Percentiles rank a stretch among this genome's conserved stretches.
phyloP scores from a whole-genome alignment of 2,329 filamentous ascomycete genomes.

The Sarocladium brachiariae region DNA sequence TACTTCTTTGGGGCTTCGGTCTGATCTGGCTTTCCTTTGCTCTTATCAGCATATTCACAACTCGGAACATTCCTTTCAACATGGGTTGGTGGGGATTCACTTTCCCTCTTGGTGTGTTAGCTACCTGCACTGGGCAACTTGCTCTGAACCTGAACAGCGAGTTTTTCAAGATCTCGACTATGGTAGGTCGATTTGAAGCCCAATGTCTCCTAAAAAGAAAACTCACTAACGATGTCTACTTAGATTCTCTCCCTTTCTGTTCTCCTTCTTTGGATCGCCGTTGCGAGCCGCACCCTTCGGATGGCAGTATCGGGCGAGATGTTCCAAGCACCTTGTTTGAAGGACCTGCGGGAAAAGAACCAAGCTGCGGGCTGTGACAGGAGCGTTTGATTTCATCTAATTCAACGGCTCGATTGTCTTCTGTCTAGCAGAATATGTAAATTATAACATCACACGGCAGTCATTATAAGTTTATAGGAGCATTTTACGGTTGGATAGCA shows the following conservation, averaged over 20 bases:
- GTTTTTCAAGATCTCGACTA: constrained; percentile 35
- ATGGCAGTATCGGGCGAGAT: constrained; percentile 33
- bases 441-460: too few relatives aligned
- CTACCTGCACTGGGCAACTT: constrained; percentile 32
- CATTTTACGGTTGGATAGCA: too few relatives aligned
- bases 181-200: constrained; percentile 21
- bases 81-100: constrained; percentile 44
- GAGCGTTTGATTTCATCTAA: constrained; percentile 16
- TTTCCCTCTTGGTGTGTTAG: constrained; percentile 38
- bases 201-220: too few relatives aligned
- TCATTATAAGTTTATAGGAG: too few relatives aligned
- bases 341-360: constrained; percentile 28
- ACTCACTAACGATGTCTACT: constrained; percentile 12
- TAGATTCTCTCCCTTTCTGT: constrained; percentile 35
- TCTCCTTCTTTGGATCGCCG: constrained; percentile 34
- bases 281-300: constrained; percentile 31
- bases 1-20: constrained; percentile 39
- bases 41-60: constrained; percentile 32
- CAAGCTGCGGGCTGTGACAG: constrained; percentile 20
- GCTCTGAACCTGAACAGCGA: constrained; percentile 33
- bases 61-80: constrained; percentile 35
- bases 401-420: not conserved
- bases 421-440: too few relatives aligned
- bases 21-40: constrained; percentile 38
- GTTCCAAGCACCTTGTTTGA: constrained; percentile 38